Evolutionary conservation across 2,329 filamentous ascomycete genomes (phyloP).

Genomic region (Epichloe amarillans): DNA sequence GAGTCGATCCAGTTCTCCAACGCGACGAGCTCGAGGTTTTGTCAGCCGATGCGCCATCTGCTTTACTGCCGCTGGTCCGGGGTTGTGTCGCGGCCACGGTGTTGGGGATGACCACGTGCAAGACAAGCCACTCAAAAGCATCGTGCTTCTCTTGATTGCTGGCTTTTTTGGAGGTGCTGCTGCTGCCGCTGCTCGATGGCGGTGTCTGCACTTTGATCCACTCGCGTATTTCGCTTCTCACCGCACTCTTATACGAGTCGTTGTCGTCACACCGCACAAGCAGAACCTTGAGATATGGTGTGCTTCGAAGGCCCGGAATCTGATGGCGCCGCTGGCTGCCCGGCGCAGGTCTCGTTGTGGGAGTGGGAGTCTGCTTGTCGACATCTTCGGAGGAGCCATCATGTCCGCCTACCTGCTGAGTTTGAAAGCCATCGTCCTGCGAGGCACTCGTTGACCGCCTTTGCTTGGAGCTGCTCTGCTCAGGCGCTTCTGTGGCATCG

Average conservation of each 20-base stretch:
- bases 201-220: slow-evolving; percentile 76
- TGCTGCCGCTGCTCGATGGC: slow-evolving; percentile 28
- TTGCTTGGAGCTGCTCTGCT: slow-evolving; percentile 17
- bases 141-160: slow-evolving; percentile 84
- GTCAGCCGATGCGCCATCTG: slow-evolving; percentile 46
- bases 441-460: slow-evolving; percentile 21
- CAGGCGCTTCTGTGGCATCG: slow-evolving; percentile 31
- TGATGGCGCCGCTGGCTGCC: slow-evolving; percentile 59
- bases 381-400: slow-evolving; percentile 24
- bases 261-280: slow-evolving; percentile 90
- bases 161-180: slow-evolving; percentile 30
- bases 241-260: slow-evolving; percentile 75
- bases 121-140: slow-evolving; percentile 86
- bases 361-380: slow-evolving; percentile 21
- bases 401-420: slow-evolving; percentile 35
- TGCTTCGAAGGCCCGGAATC: slow-evolving; percentile 84
- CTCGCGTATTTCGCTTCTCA: slow-evolving; percentile 68
- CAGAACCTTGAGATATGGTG: slow-evolving; percentile 85
- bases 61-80: slow-evolving; percentile 39
- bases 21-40: slow-evolving; percentile 54
- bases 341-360: slow-evolving; percentile 19
- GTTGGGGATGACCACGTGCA: slow-evolving; percentile 86
- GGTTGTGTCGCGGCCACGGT: slow-evolving; percentile 70
- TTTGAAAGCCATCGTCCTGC: slow-evolving; percentile 48
- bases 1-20: slow-evolving; percentile 68